A percentile compares a stretch with the other conserved stretches of the same genome.
These are phyloP conservation scores for Alternaria postmessia DNA, from an alignment of 2,329 filamentous ascomycete species.

Conservation along the genomic window DNA sequence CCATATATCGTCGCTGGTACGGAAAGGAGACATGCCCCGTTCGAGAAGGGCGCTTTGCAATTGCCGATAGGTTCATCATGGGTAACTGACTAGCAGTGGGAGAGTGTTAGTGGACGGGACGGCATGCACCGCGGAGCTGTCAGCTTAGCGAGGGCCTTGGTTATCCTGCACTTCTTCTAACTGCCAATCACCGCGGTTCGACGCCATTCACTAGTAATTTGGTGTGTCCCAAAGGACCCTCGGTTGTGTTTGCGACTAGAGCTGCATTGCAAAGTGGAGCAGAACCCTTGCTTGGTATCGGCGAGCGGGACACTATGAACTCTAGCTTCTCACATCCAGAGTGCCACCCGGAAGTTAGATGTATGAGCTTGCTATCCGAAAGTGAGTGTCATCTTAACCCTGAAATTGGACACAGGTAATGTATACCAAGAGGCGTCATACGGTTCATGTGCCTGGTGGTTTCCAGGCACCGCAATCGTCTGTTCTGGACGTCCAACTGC, in stretches of 20 bases:
- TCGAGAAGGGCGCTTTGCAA: neutral
- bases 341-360: constrained; percentile 11
- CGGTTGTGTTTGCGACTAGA: constrained; percentile 2
- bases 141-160: neutral
- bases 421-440: neutral
- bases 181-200: constrained; percentile 4
- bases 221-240: neutral
- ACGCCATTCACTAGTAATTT: neutral
- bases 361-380: neutral
- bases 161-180: neutral
- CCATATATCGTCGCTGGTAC: constrained; percentile 5
- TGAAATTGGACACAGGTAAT: neutral
- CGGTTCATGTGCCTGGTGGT: neutral
- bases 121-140: constrained; percentile 8
- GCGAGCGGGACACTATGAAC: neutral
- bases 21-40: constrained; percentile 10
- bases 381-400: neutral
- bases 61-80: constrained; percentile 8
- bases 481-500: no score
- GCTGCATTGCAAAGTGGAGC: constrained; percentile 6
- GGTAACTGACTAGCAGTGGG: constrained; percentile 3
- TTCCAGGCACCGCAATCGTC: neutral
- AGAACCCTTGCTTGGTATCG: neutral
- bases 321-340: constrained; percentile 4
- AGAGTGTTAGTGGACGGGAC: constrained; percentile 1